Evolutionary conservation across 192 early-diverging fungal species (phyloP), one percentile per base, ranked within the genome.

Genomic region (Mortierella hygrophila): DNA sequence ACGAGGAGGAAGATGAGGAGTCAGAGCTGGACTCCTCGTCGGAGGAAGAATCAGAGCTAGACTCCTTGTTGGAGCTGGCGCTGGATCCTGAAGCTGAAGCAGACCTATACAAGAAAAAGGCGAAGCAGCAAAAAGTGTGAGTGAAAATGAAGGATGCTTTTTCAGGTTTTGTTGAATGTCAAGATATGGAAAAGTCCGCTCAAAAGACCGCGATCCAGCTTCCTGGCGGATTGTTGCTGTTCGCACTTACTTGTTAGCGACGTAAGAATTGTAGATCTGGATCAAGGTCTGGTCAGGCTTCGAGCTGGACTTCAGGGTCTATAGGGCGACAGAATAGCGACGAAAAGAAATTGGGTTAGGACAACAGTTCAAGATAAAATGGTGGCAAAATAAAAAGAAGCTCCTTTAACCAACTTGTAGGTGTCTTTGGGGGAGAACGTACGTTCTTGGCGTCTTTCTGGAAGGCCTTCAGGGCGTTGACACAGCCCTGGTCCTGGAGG

Each of bases 401-500:
- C 49, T 52, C 49, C 68, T 32, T 35, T 6, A 65, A 35, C 32
- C 8, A 63, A 23, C 37, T 13, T 20, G 18, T 35, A 21, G 49
- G 16, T 16, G 49, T 16, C 21, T 18, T 21, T 21, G 16, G 18
- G 18, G 6, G 16, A 23, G 16, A 20, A 18, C 76, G 52, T 86
- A 86, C 84, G 76, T 86, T 86, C 84, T 86, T 86, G 18, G 84
- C 84, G 23, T 86, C 84, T 76, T 86, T 86, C 71, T 81, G 68
- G 72, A 86, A 86, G 21, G 84, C 74, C 72, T 86, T 86, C 44
- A 86, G 55, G 68, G 78, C 80, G 40, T 86, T 54, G 68, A 86
- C 75, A 49, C 84, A 86, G 71, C 71, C 79, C 63, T 86, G 84
- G n/a, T 86, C 84, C 71, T 80, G 76, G 21, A 86, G 71, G 65